Conservation (phyloP, 768 basidiomycete species). For the Panus rudis region DNA sequence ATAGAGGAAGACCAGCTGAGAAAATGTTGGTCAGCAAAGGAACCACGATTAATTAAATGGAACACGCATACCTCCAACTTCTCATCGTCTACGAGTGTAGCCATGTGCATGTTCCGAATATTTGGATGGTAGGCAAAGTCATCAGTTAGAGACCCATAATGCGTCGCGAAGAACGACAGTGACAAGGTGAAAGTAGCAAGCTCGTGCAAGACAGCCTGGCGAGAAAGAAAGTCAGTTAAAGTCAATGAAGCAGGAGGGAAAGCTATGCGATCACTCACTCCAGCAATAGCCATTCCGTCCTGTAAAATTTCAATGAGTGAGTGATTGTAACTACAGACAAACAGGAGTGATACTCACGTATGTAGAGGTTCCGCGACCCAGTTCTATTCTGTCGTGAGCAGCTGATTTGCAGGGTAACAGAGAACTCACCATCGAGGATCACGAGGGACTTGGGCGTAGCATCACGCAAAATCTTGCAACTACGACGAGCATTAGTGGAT, state of each 20-base stretch:
- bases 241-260: not conserved
- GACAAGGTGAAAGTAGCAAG: slow-evolving; percentile 90
- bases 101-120: slow-evolving; percentile 93
- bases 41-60: not conserved
- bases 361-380: slow-evolving; percentile 93
- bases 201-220: slow-evolving; percentile 84
- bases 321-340: slow-evolving; percentile 1
- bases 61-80: slow-evolving; percentile 62
- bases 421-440: slow-evolving; percentile 80
- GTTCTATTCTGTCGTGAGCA: slow-evolving; percentile 43
- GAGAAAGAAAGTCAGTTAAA: not conserved
- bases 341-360: slow-evolving; percentile 43
- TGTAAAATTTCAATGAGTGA: slow-evolving; percentile 23
- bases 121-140: slow-evolving; percentile 91
- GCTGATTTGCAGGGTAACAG: not conserved
- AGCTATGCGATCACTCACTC: slow-evolving; percentile 35
- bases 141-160: slow-evolving; percentile 93
- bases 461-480: slow-evolving; percentile 89
- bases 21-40: not conserved
- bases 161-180: slow-evolving; percentile 94
- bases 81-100: slow-evolving; percentile 87
- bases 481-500: no score
- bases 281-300: slow-evolving; percentile 99
- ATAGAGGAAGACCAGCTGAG: slow-evolving; percentile 86
- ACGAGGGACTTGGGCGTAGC: slow-evolving; percentile 92